Evolutionary conservation across 108 stramenopile species (phyloP).

Genomic region (Cyclotella kingstonii): DNA sequence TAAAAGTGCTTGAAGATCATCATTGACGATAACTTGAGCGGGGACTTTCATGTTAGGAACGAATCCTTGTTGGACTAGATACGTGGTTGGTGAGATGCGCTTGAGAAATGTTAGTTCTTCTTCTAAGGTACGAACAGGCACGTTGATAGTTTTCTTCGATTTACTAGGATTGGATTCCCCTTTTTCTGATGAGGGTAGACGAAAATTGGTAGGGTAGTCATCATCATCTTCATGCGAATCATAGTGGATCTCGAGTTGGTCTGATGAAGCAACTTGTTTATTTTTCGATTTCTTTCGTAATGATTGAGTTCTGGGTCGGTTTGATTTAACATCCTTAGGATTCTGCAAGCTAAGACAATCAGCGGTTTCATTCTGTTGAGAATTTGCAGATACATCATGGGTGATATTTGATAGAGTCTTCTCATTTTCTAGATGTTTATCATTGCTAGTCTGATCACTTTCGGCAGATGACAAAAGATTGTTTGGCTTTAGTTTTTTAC

Average conservation of each 20-base stretch:
- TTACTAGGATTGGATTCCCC: neutral
- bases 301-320: neutral
- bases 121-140: conserved; percentile 36
- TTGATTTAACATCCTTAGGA: no score
- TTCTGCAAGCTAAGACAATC: no score
- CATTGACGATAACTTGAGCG: conserved; percentile 72
- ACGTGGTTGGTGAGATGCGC: conserved; percentile 34
- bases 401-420: no score
- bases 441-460: no score
- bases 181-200: neutral
- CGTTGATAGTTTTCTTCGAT: neutral
- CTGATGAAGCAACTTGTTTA: neutral
- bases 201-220: conserved; percentile 22
- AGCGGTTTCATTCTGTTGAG: no score
- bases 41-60: conserved; percentile 76
- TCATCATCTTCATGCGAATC: conserved; percentile 38
- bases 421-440: no score
- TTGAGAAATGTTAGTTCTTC: conserved; percentile 66
- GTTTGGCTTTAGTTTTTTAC: no score
- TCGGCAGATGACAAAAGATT: no score
- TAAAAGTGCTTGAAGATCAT: conserved; percentile 49
- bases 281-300: neutral
- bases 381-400: no score
- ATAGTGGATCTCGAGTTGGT: conserved; percentile 4
- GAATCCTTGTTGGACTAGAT: conserved; percentile 58